Conservation (phyloP, 352 stramenopile genomes). For the Phytopythium vexans region DNA sequence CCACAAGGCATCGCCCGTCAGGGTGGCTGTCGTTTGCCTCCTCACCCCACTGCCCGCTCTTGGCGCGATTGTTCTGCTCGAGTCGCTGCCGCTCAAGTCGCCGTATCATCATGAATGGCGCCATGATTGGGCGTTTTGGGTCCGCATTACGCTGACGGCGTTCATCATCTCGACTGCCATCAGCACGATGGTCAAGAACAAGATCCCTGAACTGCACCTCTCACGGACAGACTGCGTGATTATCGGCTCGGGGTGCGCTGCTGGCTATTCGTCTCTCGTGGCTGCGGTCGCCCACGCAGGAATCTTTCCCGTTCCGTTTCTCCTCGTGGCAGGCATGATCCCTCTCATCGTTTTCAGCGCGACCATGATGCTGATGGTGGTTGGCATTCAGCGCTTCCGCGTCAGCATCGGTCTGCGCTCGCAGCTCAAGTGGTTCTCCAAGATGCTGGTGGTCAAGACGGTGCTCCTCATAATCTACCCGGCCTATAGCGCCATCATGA, state of each 20-base stretch:
- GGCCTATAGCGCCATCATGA: conserved; percentile 21
- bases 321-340: conserved; percentile 7
- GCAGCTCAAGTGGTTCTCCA: conserved; percentile 20
- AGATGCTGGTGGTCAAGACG: conserved; percentile 18
- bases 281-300: neutral
- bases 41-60: conserved; percentile 24
- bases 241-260: neutral
- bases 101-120: neutral
- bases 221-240: neutral
- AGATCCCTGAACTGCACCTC: conserved; percentile 4
- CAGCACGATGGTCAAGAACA: conserved; percentile 4
- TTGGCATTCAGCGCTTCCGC: conserved; percentile 7
- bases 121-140: neutral
- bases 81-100: conserved; percentile 1
- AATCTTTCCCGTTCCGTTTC: conserved; percentile 28
- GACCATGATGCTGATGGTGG: conserved; percentile 6
- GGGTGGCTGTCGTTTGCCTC: conserved; percentile 18
- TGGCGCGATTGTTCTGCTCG: conserved; percentile 1
- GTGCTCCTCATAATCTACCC: conserved; percentile 25
- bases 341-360: conserved; percentile 2
- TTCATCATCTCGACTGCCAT: conserved; percentile 2
- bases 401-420: conserved; percentile 14
- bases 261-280: neutral
- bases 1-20: conserved; percentile 15
- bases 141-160: conserved; percentile 1